phyloP scores from a whole-genome alignment of 305 asterid species.

The Andrographis paniculata region DNA sequence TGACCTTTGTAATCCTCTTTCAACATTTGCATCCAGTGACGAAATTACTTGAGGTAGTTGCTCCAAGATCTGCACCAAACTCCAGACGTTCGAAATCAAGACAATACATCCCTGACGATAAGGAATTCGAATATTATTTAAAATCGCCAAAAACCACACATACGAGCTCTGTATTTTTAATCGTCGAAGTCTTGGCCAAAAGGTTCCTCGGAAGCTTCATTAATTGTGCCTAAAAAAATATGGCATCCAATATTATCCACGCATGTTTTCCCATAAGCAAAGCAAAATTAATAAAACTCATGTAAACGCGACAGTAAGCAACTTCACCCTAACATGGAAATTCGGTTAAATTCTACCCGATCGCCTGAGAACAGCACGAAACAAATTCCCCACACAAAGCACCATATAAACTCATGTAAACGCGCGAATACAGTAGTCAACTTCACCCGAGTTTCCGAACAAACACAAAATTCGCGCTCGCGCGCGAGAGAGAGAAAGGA shows the following conservation, averaged over 20 bases:
- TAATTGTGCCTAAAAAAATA: slow-evolving; percentile 46
- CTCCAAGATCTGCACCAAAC: slow-evolving; percentile 43
- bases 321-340: background rate
- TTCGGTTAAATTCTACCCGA: background rate
- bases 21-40: slow-evolving; percentile 68
- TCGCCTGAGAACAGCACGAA: background rate
- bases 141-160: slow-evolving; percentile 12
- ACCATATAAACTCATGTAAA: no score
- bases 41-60: slow-evolving; percentile 75
- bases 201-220: slow-evolving; percentile 73
- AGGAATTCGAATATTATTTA: slow-evolving; percentile 14
- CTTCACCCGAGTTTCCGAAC: background rate
- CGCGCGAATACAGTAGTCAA: background rate
- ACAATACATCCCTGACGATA: slow-evolving; percentile 6
- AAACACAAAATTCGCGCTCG: background rate
- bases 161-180: slow-evolving; percentile 63
- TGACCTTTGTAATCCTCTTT: slow-evolving; percentile 64
- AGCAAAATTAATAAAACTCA: background rate
- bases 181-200: slow-evolving; percentile 52
- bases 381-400: no score
- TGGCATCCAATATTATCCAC: slow-evolving; percentile 1
- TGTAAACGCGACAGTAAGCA: background rate
- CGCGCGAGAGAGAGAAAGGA: slow-evolving; percentile 12
- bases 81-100: slow-evolving; percentile 16
- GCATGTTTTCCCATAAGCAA: background rate